Evolutionary conservation across 2,329 filamentous ascomycete species (phyloP).

Genomic region (Verticillium alfalfae): DNA sequence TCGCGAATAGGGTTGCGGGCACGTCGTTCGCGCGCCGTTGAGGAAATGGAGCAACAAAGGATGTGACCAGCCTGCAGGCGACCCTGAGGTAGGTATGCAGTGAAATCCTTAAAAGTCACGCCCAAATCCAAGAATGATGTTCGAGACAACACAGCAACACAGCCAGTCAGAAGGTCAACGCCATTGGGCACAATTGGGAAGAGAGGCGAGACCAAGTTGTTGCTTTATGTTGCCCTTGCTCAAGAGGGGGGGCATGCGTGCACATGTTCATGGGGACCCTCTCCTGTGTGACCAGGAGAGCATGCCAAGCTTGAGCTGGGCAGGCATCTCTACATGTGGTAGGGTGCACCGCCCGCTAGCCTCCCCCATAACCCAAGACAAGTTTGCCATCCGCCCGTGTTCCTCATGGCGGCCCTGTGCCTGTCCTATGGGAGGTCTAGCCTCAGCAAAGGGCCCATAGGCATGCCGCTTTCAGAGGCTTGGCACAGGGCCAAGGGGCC

Average conservation of each 20-base stretch:
- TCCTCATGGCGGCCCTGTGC: neutral
- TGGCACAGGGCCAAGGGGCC: neutral
- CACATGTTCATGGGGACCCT: neutral
- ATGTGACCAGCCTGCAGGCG: too few relatives aligned
- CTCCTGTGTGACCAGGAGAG: neutral
- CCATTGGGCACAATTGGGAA: too few relatives aligned
- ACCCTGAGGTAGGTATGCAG: too few relatives aligned
- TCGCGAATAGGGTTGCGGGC: neutral
- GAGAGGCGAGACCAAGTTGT: neutral
- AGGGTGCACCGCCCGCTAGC: neutral
- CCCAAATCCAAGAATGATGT: neutral
- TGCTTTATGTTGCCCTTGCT: neutral
- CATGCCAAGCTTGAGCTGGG: neutral
- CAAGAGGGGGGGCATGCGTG: neutral
- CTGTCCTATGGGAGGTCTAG: neutral
- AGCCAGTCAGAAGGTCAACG: too few relatives aligned
- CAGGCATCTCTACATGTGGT: neutral
- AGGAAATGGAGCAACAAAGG: neutral
- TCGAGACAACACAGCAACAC: neutral
- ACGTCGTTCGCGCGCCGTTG: neutral
- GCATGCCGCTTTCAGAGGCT: neutral
- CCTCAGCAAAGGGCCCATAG: neutral
- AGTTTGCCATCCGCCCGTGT: neutral
- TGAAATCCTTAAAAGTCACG: too few relatives aligned
- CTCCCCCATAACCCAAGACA: neutral